Conservation (phyloP, 805 yeast genomes). For the Candida orba region DNA sequence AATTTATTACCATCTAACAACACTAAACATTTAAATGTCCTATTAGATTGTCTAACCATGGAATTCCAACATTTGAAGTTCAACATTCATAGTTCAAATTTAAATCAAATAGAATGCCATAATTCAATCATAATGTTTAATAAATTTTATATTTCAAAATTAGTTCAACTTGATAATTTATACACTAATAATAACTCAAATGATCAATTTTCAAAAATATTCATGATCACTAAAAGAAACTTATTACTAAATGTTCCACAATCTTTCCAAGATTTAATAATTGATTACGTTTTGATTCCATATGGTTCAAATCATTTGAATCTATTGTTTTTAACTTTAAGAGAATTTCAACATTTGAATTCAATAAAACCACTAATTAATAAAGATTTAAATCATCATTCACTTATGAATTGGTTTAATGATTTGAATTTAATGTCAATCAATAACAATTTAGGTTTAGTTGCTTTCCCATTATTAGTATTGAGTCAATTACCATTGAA, state of each 20-base stretch:
- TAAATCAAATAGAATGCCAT: constrained; percentile 37
- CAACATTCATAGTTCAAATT: constrained; percentile 10
- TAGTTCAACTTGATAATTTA: constrained; percentile 9
- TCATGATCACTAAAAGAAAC: constrained; percentile 40
- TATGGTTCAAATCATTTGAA: constrained; percentile 35
- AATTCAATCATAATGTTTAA: constrained; percentile 47
- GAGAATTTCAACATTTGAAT: constrained; percentile 33
- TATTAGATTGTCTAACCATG: constrained; percentile 12
- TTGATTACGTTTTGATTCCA: constrained; percentile 38
- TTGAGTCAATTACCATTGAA: constrained; percentile 6
- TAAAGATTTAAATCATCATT: too few species aligned
- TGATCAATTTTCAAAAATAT: constrained; percentile 21
- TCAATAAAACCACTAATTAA: constrained; percentile 5
- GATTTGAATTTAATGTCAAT: constrained; percentile 24
- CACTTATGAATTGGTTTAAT: constrained; percentile 2
- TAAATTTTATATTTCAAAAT: constrained; percentile 26
- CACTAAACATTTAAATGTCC: neutral
- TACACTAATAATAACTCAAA: neutral
- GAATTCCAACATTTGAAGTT: constrained; percentile 22
- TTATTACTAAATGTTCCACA: constrained; percentile 44
- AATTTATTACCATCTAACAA: constrained; percentile 2
- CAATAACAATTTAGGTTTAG: constrained; percentile 46
- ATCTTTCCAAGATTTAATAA: constrained; percentile 42
- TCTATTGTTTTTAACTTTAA: constrained; percentile 37
- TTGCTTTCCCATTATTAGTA: constrained; percentile 36